Percentiles rank a stretch among this genome's conserved stretches.
phyloP scores from a whole-genome alignment of 1,284 basidiomycete genomes.

The Ustilago tritici region DNA sequence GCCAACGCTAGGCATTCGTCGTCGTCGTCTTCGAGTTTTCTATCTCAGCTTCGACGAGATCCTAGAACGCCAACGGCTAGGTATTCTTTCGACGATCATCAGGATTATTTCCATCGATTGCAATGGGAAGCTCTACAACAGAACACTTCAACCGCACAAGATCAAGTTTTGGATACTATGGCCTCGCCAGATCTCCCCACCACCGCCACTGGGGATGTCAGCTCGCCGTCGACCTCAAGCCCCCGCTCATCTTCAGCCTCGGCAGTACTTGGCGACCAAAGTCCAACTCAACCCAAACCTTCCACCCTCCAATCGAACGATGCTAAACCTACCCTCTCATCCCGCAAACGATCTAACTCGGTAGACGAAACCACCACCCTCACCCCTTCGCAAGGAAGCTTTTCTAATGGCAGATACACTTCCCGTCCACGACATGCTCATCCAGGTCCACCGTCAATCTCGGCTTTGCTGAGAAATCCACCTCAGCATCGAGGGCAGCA shows the following conservation, averaged over 20 bases:
- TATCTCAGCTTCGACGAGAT: slow-evolving; percentile 25
- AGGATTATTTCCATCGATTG: slow-evolving; percentile 44
- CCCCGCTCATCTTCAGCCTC: slow-evolving; percentile 16
- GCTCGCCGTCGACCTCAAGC: slow-evolving; percentile 11
- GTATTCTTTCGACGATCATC: slow-evolving; percentile 52
- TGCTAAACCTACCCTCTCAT: background rate
- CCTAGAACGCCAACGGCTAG: slow-evolving; percentile 28
- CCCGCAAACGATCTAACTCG: slow-evolving; percentile 37
- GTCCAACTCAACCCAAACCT: slow-evolving; percentile 14
- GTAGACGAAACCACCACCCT: slow-evolving; percentile 14
- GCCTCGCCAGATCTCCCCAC: background rate
- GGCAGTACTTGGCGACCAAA: slow-evolving; percentile 11
- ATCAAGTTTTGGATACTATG: slow-evolving; percentile 2
- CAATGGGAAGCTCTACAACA: slow-evolving; percentile 40
- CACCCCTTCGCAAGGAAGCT: slow-evolving; percentile 10
- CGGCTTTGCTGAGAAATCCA: slow-evolving; percentile 18
- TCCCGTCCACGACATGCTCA: slow-evolving; percentile 38
- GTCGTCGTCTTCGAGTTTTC: slow-evolving; percentile 34
- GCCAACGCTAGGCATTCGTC: slow-evolving; percentile 9
- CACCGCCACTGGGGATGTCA: background rate
- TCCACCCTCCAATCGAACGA: slow-evolving; percentile 2
- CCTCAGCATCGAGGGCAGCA: slow-evolving; percentile 3
- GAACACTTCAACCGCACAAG: slow-evolving; percentile 2
- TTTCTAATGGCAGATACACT: slow-evolving; percentile 26
- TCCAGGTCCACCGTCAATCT: slow-evolving; percentile 29